Evolutionary conservation across 371 early-diverging fungal species (phyloP), one percentile per base, ranked within the genome.

Genomic region (Dinochytrium kinnereticum): DNA sequence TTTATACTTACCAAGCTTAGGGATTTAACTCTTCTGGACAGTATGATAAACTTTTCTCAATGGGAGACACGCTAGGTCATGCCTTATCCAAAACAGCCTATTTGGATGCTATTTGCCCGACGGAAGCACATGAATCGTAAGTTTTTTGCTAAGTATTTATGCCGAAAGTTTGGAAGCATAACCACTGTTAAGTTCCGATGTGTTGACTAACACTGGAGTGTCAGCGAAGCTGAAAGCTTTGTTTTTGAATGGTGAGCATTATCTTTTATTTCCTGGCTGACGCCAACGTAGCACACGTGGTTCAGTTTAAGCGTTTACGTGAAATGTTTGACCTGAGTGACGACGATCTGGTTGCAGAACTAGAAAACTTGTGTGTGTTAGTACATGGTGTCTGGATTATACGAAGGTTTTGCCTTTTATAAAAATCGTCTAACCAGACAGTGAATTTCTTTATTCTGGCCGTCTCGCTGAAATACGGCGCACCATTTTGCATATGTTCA

Each of bases 311-410:
- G 57, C 55, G 50, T 10, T 44, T 82, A 34, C 3, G 33, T 37
- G 69, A 80, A 37, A 31, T 76, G 19, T 55, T 81, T 28, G 70
- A 73, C 2, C 30, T 36, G 26, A 34, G 24, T 37, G 77, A 79
- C 21, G 65, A 37, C 2, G 80, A 78, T n/a, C 21, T 82, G 7
- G 38, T 80, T 13, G 67, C 50, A 19, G 79, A 61, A 31, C 74
- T 85, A n/a, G 70, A 73, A 44, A 33, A 64, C 24, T 65, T 77
- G 15, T 82, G 81, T 5, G 79, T 82, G 17, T 67, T 82, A 0
- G 80, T 85, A 15, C 67, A 77, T 21, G 84, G 86, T 0, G 76
- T 79, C 24, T 85, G 86, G 86, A 73, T 85, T 28, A 71, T 80
- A 5, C 71, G 78, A 53, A 79, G 77, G 76, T 79, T 33, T 19